Conservation (phyloP, 192 early-diverging fungal species). For the Podila verticillata region DNA sequence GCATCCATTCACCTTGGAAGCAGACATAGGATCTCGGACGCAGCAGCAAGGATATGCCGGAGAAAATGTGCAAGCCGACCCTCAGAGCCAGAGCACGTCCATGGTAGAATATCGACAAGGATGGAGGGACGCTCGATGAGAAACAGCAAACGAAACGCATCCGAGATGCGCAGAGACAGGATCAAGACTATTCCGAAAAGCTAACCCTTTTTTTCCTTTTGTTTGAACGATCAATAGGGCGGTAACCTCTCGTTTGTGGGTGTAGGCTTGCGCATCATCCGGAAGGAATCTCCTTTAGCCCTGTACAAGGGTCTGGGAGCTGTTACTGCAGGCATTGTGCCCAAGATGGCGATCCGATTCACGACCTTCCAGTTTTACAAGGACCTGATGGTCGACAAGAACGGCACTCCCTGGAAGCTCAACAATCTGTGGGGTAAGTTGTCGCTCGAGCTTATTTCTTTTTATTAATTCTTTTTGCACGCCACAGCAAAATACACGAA, state of each 20-base stretch:
- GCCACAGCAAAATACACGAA: slow-evolving; percentile 9
- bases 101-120: no score
- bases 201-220: not conserved
- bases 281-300: slow-evolving; percentile 86
- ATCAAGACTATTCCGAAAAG: no score
- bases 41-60: not conserved
- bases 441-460: slow-evolving; percentile 1
- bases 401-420: slow-evolving; percentile 78
- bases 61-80: not conserved
- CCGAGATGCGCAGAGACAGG: not conserved
- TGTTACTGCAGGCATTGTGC: slow-evolving; percentile 95
- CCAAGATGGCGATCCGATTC: slow-evolving; percentile 99
- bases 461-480: slow-evolving; percentile 9
- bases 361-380: slow-evolving; percentile 97
- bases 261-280: slow-evolving; percentile 86
- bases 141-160: no score
- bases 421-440: slow-evolving; percentile 49
- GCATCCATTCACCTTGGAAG: no score
- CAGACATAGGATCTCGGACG: no score
- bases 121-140: no score
- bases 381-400: slow-evolving; percentile 71
- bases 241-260: slow-evolving; percentile 74
- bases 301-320: slow-evolving; percentile 99
- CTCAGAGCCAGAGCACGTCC: no score
- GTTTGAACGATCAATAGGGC: slow-evolving; percentile 24